Evolutionary conservation across 495 filamentous ascomycete genomes (phyloP).

Genomic region (Cudoniella acicularis): DNA sequence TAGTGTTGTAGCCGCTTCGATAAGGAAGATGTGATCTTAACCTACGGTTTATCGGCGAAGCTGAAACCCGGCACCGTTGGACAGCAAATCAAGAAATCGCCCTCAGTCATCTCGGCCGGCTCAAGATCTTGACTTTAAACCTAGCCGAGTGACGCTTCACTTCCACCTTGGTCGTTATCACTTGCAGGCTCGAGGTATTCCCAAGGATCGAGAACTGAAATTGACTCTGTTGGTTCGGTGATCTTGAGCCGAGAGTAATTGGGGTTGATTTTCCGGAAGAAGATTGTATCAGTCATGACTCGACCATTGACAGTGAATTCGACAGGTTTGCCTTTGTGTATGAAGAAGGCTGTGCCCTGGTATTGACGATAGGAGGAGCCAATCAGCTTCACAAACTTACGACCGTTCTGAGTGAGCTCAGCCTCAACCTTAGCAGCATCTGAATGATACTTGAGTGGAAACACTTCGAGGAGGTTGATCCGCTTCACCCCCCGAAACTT

Average conservation of each 20-base stretch:
- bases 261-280: slow-evolving; percentile 18
- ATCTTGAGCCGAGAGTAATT: slow-evolving; percentile 14
- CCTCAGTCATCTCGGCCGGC: slow-evolving; percentile 17
- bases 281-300: slow-evolving; percentile 12
- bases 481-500: not conserved
- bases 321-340: not conserved
- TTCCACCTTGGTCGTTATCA: no score
- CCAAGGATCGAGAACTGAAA: no score
- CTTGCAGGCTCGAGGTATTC: no score
- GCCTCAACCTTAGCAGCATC: slow-evolving; percentile 2
- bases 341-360: slow-evolving; percentile 3
- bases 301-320: not conserved
- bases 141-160: not conserved
- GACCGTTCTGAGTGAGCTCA: slow-evolving; percentile 5
- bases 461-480: slow-evolving; percentile 8
- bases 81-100: slow-evolving; percentile 29
- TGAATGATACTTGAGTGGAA: slow-evolving; percentile 4
- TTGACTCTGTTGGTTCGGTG: not conserved
- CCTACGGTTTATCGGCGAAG: slow-evolving; percentile 30
- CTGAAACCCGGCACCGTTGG: slow-evolving; percentile 27
- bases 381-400: slow-evolving; percentile 5
- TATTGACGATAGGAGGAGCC: slow-evolving; percentile 4
- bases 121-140: not conserved
- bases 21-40: no score
- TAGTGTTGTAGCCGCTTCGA: no score